A percentile compares a stretch with the other conserved stretches of the same genome.
These are phyloP conservation scores for Pelargonium fulgidum DNA, from an alignment of 441 rosid species.

Conservation along the genomic window DNA sequence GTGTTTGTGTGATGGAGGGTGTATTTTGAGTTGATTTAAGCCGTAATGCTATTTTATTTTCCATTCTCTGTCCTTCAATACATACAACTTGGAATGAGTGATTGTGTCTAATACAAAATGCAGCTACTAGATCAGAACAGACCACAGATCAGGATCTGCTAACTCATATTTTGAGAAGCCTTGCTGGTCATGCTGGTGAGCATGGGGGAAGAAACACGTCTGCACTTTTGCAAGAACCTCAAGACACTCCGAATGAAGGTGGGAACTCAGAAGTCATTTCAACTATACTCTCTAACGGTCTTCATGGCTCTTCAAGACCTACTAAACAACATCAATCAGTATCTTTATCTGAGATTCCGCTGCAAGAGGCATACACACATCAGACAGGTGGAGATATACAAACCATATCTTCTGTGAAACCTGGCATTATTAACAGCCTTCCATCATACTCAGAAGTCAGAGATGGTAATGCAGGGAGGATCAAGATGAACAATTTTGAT, in stretches of 20 bases:
- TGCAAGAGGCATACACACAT: slow-evolving; percentile 32
- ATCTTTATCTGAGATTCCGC: slow-evolving; percentile 31
- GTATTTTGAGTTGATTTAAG: no score
- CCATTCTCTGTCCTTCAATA: background rate
- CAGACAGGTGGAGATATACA: slow-evolving; percentile 24
- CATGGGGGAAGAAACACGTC: slow-evolving; percentile 48
- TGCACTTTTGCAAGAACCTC: slow-evolving; percentile 55
- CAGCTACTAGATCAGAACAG: slow-evolving; percentile 68
- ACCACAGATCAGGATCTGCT: slow-evolving; percentile 60
- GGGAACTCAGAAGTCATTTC: slow-evolving; percentile 43
- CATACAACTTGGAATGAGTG: background rate
- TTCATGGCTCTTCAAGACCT: slow-evolving; percentile 35
- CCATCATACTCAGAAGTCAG: slow-evolving; percentile 27
- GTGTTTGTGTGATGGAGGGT: no score
- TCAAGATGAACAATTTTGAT: slow-evolving; percentile 77
- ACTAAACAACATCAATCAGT: slow-evolving; percentile 35
- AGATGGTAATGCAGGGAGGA: slow-evolving; percentile 36
- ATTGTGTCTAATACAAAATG: slow-evolving; percentile 24
- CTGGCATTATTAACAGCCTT: slow-evolving; percentile 25
- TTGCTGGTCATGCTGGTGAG: slow-evolving; percentile 50
- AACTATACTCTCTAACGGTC: slow-evolving; percentile 36
- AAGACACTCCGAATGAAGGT: slow-evolving; percentile 39
- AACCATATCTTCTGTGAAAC: slow-evolving; percentile 21
- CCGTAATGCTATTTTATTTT: background rate
- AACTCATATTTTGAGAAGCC: slow-evolving; percentile 69